phyloP scores from a whole-genome alignment of 2,329 filamentous ascomycete species.

The Penicillium sp. region DNA sequence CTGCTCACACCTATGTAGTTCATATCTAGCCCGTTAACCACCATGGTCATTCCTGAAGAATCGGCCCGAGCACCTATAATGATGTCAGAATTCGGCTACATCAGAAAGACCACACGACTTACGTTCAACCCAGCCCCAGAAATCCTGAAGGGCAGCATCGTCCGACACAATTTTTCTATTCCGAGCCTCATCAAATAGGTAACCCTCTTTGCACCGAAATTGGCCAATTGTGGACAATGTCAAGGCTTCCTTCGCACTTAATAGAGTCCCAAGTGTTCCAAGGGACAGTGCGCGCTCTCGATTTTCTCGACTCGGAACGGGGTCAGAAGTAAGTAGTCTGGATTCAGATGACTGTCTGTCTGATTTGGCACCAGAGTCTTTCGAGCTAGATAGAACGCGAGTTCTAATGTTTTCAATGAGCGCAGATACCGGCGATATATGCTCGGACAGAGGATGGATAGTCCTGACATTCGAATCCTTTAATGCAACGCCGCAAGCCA shows the following conservation, averaged over 20 bases:
- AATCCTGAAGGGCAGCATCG: constrained; percentile 55
- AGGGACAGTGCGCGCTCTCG: constrained; percentile 37
- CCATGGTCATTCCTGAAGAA: constrained; percentile 52
- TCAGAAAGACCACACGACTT: constrained; percentile 18
- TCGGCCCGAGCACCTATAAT: constrained; percentile 37
- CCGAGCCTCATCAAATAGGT: constrained; percentile 52
- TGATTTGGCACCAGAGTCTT: constrained; percentile 5
- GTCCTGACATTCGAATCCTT: constrained; percentile 30
- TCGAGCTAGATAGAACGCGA: constrained; percentile 21
- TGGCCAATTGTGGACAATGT: constrained; percentile 43
- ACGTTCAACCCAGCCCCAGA: constrained; percentile 60
- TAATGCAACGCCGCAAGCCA: constrained; percentile 32
- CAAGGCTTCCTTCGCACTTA: constrained; percentile 41
- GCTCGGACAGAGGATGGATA: constrained; percentile 31
- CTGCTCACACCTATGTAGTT: constrained; percentile 60
- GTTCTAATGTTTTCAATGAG: constrained; percentile 30
- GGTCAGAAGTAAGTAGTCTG: constrained; percentile 11
- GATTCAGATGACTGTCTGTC: constrained; percentile 8
- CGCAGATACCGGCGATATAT: constrained; percentile 29
- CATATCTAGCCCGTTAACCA: constrained; percentile 56
- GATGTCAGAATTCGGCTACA: neutral
- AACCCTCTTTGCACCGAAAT: constrained; percentile 55
- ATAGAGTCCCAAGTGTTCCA: constrained; percentile 25
- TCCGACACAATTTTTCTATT: constrained; percentile 57
- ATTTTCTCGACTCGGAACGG: constrained; percentile 39